A percentile compares a stretch with the other conserved stretches of the same genome.
phyloP scores from a whole-genome alignment of 345 rosid species.

The Camelina neglecta region DNA sequence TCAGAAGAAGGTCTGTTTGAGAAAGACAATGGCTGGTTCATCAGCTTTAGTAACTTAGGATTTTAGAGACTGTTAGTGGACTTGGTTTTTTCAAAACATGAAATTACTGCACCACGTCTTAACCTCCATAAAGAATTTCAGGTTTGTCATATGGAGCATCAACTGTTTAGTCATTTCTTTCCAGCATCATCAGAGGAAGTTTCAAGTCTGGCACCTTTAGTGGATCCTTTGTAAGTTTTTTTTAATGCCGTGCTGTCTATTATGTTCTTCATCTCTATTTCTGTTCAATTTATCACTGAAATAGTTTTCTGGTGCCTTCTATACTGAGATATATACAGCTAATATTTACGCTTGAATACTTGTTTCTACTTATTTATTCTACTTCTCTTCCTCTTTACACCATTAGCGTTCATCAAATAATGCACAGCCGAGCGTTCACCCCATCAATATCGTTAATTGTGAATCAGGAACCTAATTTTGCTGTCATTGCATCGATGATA shows the following conservation, averaged over 20 bases:
- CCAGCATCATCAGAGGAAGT: slow-evolving; percentile 89
- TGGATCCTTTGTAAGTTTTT: slow-evolving; percentile 87
- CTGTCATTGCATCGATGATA: not conserved
- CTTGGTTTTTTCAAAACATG: slow-evolving; percentile 1
- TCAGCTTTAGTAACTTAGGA: slow-evolving; percentile 23
- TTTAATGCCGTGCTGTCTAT: not conserved
- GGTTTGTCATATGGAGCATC: slow-evolving; percentile 98
- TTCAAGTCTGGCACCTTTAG: slow-evolving; percentile 88
- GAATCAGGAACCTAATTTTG: not conserved
- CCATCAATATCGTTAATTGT: not conserved
- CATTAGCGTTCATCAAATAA: slow-evolving; percentile 18
- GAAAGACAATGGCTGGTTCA: slow-evolving; percentile 11
- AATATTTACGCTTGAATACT: not conserved
- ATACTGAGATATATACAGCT: slow-evolving; percentile 18
- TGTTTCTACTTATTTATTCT: not conserved
- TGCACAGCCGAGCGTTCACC: not conserved
- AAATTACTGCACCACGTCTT: slow-evolving; percentile 20
- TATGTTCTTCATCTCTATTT: slow-evolving; percentile 25
- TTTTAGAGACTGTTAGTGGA: slow-evolving; percentile 16
- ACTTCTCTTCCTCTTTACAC: slow-evolving; percentile 8
- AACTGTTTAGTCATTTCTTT: slow-evolving; percentile 92
- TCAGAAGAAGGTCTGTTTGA: slow-evolving; percentile 18
- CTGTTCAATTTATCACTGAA: slow-evolving; percentile 12
- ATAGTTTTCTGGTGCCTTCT: slow-evolving; percentile 21
- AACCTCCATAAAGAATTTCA: slow-evolving; percentile 45